Percentiles rank a stretch among this genome's conserved stretches.
Evolutionary conservation across 805 yeast species (phyloP).

Genomic region (Candida sithepensis): DNA sequence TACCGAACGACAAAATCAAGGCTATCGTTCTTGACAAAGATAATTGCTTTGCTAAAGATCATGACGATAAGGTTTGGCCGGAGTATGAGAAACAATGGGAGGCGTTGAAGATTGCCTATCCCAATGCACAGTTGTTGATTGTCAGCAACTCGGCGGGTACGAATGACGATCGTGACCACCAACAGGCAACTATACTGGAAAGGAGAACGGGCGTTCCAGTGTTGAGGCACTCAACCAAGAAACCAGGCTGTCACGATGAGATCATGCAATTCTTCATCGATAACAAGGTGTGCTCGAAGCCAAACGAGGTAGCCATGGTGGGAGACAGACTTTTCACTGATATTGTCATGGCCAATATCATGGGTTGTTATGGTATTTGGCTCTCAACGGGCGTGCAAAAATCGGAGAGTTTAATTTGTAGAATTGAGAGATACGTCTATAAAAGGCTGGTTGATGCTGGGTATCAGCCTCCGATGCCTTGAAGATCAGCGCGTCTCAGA

Average conservation of each 20-base stretch:
- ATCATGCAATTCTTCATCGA: slow-evolving; percentile 55
- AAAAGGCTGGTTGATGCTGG: slow-evolving; percentile 1
- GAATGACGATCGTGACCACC: slow-evolving; percentile 57
- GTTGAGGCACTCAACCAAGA: slow-evolving; percentile 67
- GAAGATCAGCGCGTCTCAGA: too few species aligned
- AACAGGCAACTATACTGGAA: slow-evolving; percentile 63
- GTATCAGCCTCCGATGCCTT: slow-evolving; percentile 2
- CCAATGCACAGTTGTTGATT: slow-evolving; percentile 61
- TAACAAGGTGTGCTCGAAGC: slow-evolving; percentile 41
- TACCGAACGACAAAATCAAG: slow-evolving; percentile 40
- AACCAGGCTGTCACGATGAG: slow-evolving; percentile 77
- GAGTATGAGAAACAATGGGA: slow-evolving; percentile 59
- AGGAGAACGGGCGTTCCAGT: slow-evolving; percentile 64
- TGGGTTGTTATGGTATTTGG: slow-evolving; percentile 89
- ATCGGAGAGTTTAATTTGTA: slow-evolving; percentile 48
- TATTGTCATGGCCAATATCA: slow-evolving; percentile 86
- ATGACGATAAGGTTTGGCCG: slow-evolving; percentile 77
- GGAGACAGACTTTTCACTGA: slow-evolving; percentile 94
- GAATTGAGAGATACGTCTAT: slow-evolving; percentile 43
- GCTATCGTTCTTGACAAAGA: slow-evolving; percentile 91
- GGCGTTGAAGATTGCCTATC: slow-evolving; percentile 50
- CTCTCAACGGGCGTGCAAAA: slow-evolving; percentile 67
- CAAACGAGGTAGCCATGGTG: slow-evolving; percentile 73
- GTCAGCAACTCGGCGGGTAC: slow-evolving; percentile 96
- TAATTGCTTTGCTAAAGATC: slow-evolving; percentile 88